Evolutionary conservation across 176 grass and related monocot species (phyloP).

Genomic region (Oryza rufipogon): DNA sequence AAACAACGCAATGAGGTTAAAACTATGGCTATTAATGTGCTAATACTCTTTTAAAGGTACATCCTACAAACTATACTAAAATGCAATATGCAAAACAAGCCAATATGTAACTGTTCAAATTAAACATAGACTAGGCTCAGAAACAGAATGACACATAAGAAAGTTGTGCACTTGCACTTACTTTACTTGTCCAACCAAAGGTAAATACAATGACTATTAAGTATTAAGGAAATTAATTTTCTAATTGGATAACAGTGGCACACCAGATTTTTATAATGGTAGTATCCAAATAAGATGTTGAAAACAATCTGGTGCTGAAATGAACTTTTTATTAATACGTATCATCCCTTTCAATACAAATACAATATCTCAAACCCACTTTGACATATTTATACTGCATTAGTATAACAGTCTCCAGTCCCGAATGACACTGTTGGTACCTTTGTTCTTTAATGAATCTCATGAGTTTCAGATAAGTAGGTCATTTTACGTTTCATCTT

Average conservation of each 20-base stretch:
- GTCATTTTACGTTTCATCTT: no score
- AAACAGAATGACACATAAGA: neutral
- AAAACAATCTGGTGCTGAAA: neutral
- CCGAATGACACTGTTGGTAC: no score
- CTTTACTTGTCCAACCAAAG: neutral
- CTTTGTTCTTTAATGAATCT: no score
- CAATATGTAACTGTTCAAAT: neutral
- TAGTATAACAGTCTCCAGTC: no score
- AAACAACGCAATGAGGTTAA: constrained; percentile 20
- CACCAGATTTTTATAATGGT: neutral
- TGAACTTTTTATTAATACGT: constrained; percentile 12
- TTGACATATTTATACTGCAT: no score
- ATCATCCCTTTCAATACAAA: neutral
- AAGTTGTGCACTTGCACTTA: neutral
- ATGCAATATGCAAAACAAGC: constrained; percentile 21
- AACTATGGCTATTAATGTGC: neutral
- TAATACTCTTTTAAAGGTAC: neutral
- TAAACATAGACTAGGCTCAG: neutral
- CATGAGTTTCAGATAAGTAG: no score
- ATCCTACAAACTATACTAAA: constrained; percentile 5
- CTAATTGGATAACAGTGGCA: neutral
- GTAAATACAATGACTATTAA: neutral
- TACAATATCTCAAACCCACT: no score
- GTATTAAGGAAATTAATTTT: neutral
- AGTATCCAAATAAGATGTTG: neutral